Conservation (phyloP, 2,329 filamentous ascomycete species). For the Arthrobotrys sphaeroides region DNA sequence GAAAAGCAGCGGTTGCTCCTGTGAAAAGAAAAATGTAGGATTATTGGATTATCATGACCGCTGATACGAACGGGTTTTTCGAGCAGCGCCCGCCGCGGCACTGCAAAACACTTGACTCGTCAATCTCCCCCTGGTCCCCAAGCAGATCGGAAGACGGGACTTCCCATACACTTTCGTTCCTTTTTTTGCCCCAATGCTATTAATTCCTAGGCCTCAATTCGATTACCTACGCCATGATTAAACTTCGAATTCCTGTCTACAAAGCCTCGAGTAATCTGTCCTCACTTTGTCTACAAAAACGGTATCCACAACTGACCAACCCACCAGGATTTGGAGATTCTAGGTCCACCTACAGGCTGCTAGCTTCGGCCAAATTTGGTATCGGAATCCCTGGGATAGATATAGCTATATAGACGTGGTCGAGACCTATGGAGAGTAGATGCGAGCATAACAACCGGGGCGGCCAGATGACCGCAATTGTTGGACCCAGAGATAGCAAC, state of each 20-base stretch:
- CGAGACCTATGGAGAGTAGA: too few relatives aligned
- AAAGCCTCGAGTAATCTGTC: conserved; percentile 14
- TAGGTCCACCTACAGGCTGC: too few relatives aligned
- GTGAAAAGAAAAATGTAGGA: neutral
- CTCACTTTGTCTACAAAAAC: neutral
- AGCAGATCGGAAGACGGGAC: conserved; percentile 2
- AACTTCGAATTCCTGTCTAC: neutral
- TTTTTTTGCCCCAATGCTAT: neutral
- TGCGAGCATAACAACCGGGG: too few relatives aligned
- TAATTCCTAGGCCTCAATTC: too few relatives aligned
- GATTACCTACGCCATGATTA: too few relatives aligned
- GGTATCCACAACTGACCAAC: neutral
- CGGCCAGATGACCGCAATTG: too few relatives aligned
- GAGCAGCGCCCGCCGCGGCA: too few relatives aligned
- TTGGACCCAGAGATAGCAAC: too few relatives aligned
- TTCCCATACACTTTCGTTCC: conserved; percentile 4
- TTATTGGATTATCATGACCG: conserved; percentile 13
- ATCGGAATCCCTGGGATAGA: too few relatives aligned
- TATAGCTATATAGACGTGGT: too few relatives aligned
- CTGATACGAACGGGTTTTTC: neutral
- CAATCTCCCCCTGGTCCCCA: neutral
- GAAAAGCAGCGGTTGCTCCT: neutral
- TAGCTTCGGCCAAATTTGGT: too few relatives aligned
- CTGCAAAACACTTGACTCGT: neutral
- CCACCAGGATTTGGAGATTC: too few relatives aligned